Percentiles rank a stretch among this genome's conserved stretches.
Conservation (phyloP, 495 filamentous ascomycete species). For the Podospora sp. region DNA sequence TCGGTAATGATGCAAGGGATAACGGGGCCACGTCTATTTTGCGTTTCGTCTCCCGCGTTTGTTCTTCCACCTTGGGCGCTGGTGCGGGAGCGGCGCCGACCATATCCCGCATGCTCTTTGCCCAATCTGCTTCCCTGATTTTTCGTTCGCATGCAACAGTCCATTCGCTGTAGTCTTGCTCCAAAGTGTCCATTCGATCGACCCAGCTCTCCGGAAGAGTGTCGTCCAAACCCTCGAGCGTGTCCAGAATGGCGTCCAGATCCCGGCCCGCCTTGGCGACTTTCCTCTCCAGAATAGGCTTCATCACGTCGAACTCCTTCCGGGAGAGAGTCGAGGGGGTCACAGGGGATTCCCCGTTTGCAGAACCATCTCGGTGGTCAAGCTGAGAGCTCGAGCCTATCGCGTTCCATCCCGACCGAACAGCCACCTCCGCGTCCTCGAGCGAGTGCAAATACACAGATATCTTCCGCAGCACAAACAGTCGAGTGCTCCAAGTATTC, state of each 20-base stretch:
- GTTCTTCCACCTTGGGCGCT: background rate
- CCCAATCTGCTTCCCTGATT: constrained; percentile 40
- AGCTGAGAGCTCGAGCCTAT: constrained; percentile 42
- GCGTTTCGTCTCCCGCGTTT: background rate
- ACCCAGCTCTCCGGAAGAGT: constrained; percentile 86
- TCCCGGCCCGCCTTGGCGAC: constrained; percentile 69
- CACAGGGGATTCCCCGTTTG: constrained; percentile 11
- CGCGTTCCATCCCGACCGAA: constrained; percentile 64
- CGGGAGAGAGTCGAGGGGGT: constrained; percentile 41
- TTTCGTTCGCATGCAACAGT: constrained; percentile 49
- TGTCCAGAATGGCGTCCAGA: constrained; percentile 82
- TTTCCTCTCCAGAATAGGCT: constrained; percentile 64
- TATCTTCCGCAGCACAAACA: constrained; percentile 71
- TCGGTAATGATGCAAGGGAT: constrained; percentile 5
- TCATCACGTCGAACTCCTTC: constrained; percentile 63
- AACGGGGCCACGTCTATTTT: background rate
- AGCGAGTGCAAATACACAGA: constrained; percentile 70
- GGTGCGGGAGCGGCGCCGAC: background rate
- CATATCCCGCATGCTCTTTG: constrained; percentile 18
- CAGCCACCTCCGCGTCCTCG: constrained; percentile 60
- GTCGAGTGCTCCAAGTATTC: constrained; percentile 72
- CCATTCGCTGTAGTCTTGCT: constrained; percentile 82
- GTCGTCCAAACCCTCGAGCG: constrained; percentile 79
- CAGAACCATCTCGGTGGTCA: constrained; percentile 1
- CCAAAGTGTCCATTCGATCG: constrained; percentile 77